A percentile compares a stretch with the other conserved stretches of the same genome.
These are phyloP conservation scores for Paraphaeosphaeria sporulosa DNA, from an alignment of 2,329 filamentous ascomycete species.

Conservation along the genomic window DNA sequence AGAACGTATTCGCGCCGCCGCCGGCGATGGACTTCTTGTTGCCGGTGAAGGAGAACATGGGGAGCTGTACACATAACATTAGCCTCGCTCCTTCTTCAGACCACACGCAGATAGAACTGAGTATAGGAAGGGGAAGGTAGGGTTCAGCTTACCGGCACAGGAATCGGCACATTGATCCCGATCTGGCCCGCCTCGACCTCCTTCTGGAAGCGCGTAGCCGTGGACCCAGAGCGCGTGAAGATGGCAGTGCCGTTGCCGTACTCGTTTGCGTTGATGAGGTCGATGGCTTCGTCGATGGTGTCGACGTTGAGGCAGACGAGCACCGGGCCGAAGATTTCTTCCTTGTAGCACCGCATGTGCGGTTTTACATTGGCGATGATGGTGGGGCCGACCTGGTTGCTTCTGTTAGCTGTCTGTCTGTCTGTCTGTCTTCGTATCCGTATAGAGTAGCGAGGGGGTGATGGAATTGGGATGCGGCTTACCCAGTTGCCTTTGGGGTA, in stretches of 20 bases:
- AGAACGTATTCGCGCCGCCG: conserved; percentile 92
- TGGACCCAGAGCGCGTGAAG: conserved; percentile 80
- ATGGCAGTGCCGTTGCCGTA: conserved; percentile 88
- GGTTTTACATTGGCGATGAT: conserved; percentile 83
- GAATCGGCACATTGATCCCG: conserved; percentile 84
- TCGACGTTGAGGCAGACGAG: conserved; percentile 81
- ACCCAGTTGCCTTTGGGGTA: conserved; percentile 85
- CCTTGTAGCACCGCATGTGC: conserved; percentile 82
- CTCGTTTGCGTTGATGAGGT: conserved; percentile 83
- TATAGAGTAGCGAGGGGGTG: background rate
- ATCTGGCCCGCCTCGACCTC: conserved; percentile 86
- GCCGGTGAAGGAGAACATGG: conserved; percentile 71
- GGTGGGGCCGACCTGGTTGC: conserved; percentile 72
- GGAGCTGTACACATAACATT: conserved; percentile 46
- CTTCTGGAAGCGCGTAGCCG: conserved; percentile 78
- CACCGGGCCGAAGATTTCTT: conserved; percentile 88
- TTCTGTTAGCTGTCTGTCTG: background rate
- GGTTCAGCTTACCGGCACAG: conserved; percentile 55
- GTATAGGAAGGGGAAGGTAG: background rate
- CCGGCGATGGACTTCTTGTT: conserved; percentile 90
- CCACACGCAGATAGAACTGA: too few relatives aligned
- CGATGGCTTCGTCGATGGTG: conserved; percentile 80
- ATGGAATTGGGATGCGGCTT: conserved; percentile 32
- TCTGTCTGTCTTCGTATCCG: background rate
- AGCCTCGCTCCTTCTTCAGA: conserved; percentile 12